These are phyloP conservation scores for Scheffersomyces ergatensis DNA, from an alignment of 805 yeast species.

Conservation along the genomic window DNA sequence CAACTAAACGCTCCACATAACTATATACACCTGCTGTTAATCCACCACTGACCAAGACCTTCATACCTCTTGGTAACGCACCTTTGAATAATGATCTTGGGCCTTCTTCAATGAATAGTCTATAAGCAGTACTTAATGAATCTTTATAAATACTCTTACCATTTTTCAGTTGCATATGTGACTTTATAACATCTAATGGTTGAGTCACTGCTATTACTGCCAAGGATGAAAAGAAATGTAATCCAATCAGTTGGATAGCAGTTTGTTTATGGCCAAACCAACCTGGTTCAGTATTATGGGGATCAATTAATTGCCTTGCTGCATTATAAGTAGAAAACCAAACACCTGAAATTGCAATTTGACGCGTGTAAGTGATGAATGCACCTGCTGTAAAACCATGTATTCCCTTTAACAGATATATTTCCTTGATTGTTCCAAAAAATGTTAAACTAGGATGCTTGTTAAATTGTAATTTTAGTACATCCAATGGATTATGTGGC, in stretches of 20 bases:
- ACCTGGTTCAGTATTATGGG: constrained; percentile 36
- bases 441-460: constrained; percentile 54
- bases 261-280: constrained; percentile 48
- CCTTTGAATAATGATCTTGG: constrained; percentile 32
- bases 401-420: constrained; percentile 69
- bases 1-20: constrained; percentile 29
- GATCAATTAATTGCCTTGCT: constrained; percentile 67
- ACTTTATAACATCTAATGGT: constrained; percentile 84
- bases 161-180: constrained; percentile 80
- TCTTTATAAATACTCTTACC: constrained; percentile 58
- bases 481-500: constrained; percentile 17
- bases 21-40: constrained; percentile 38
- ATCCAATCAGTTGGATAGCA: constrained; percentile 46
- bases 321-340: constrained; percentile 82
- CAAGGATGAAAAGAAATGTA: constrained; percentile 55
- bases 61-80: constrained; percentile 37
- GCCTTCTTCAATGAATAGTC: constrained; percentile 30
- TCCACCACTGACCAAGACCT: constrained; percentile 40
- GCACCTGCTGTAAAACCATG: constrained; percentile 82
- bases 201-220: constrained; percentile 80
- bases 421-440: constrained; percentile 55
- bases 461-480: constrained; percentile 35
- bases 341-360: constrained; percentile 72
- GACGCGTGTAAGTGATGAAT: constrained; percentile 77
- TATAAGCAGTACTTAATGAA: constrained; percentile 48